Percentiles rank a stretch among this genome's conserved stretches.
Evolutionary conservation across 306 rosid genomes (phyloP).

Genomic region (Calophaca sinica): DNA sequence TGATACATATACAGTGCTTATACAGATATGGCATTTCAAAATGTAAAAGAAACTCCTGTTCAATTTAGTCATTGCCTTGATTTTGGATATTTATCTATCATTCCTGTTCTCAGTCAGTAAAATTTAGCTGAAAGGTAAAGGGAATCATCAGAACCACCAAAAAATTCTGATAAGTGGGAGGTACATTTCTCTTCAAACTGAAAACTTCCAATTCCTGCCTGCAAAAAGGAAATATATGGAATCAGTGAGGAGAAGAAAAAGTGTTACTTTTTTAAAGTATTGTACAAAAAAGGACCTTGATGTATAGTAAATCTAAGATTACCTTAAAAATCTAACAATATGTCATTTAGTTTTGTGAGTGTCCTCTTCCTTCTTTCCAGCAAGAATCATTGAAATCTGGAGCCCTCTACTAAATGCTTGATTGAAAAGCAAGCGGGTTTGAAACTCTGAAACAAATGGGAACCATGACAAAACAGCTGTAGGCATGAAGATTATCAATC

Average conservation of each 20-base stretch:
- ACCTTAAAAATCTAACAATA: conserved; percentile 30
- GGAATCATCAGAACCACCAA: conserved; percentile 41
- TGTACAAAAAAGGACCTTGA: conserved; percentile 4
- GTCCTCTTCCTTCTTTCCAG: conserved; percentile 79
- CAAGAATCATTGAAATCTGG: conserved; percentile 91
- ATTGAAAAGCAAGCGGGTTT: conserved; percentile 90
- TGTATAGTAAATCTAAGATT: conserved; percentile 25
- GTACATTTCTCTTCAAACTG: conserved; percentile 33
- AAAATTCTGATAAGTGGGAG: conserved; percentile 14
- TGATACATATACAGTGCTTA: conserved; percentile 46
- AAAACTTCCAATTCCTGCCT: conserved; percentile 44
- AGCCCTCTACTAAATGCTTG: conserved; percentile 98
- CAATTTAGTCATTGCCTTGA: conserved; percentile 1
- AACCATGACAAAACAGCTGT: conserved; percentile 87
- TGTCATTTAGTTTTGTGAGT: conserved; percentile 50
- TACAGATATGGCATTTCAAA: conserved; percentile 29
- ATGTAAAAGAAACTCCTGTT: conserved; percentile 24
- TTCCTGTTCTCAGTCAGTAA: conserved; percentile 36
- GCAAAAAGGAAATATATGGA: conserved; percentile 9
- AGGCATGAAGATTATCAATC: conserved; percentile 81
- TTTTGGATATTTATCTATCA: conserved; percentile 24
- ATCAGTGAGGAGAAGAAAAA: conserved; percentile 26
- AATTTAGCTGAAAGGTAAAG: conserved; percentile 15
- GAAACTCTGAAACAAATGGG: conserved; percentile 91
- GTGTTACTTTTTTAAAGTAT: conserved; percentile 1